Evolutionary conservation across 768 basidiomycete species (phyloP), one percentile per base, ranked within the genome.

Genomic region (Mycena polygramma): DNA sequence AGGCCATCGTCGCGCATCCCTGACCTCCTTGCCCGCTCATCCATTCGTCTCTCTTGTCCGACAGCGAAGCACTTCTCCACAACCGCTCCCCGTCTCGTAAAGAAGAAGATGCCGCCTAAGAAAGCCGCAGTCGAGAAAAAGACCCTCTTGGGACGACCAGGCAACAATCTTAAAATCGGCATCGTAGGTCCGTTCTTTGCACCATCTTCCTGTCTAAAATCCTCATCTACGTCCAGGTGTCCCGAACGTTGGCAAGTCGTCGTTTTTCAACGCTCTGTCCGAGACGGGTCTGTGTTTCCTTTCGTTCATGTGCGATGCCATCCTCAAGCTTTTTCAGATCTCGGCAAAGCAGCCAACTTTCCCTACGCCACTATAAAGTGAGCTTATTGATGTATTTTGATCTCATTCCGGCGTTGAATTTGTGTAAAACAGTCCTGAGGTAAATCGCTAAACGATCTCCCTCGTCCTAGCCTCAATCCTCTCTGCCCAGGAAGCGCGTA

Each of bases 131-230:
- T 84, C 14, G 95, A 96, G 83, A 98, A 96, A 86, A 97, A 95
- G 82, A 82, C 86, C 30, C 83, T 96, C 20, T 91, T 99, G 43
- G 98, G 98, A 53, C 84, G 96, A 65, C 97, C 98, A 41, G 87
- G 93, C 74, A 99, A 99, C 86, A 99, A 99, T 87, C 89, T 99
- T 79, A 94, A 97, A 90, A 94, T 98, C 77, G 98, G 98, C 79
- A 97, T 98, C 88, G 97, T 98, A 87, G 97, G 95, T 95, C 81
- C 82, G 91, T 89, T 83, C 77, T 71, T 71, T 30, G 30, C 68
- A 66, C 46, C 22, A 66, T 69, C 69, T 57, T 73, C 69, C 77
- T 69, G 70, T 68, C 76, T 11, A 69, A 54, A 54, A 37, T 55
- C 58, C 46, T 72, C 15, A 70, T 66, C 46, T 36, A 41, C 49